A percentile compares a stretch with the other conserved stretches of the same genome.
phyloP scores from a whole-genome alignment of 2,329 filamentous ascomycete species.

The Dactylellina sp. region DNA sequence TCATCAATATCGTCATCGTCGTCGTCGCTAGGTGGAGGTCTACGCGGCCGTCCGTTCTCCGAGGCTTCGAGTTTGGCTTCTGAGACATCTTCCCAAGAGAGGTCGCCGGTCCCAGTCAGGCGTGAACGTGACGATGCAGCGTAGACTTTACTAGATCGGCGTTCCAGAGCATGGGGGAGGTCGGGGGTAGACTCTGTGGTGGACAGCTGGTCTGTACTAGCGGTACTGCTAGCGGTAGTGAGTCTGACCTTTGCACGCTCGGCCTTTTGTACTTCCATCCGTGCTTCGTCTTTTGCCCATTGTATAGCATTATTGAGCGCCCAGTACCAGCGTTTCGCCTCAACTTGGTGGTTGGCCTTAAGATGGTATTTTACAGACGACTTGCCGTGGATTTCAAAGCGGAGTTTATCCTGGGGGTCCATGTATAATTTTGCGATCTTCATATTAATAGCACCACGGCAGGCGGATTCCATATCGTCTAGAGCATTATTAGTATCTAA shows the following conservation, averaged over 20 bases:
- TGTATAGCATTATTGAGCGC: slow-evolving; percentile 98
- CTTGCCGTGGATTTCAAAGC: slow-evolving; percentile 97
- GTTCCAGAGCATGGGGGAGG: slow-evolving; percentile 66
- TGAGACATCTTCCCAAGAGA: slow-evolving; percentile 53
- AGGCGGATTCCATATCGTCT: slow-evolving; percentile 95
- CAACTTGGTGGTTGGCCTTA: slow-evolving; percentile 97
- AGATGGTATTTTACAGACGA: slow-evolving; percentile 98
- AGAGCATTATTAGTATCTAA: slow-evolving; percentile 21
- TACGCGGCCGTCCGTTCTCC: slow-evolving; percentile 48
- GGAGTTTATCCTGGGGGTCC: slow-evolving; percentile 96
- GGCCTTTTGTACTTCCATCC: slow-evolving; percentile 77
- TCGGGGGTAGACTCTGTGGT: slow-evolving; percentile 64
- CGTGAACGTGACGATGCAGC: slow-evolving; percentile 36
- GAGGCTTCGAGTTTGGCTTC: slow-evolving; percentile 47
- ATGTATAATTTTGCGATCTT: slow-evolving; percentile 93
- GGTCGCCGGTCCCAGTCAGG: slow-evolving; percentile 55
- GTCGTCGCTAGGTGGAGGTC: slow-evolving; percentile 22
- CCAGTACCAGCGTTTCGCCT: slow-evolving; percentile 99
- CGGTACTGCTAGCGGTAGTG: slow-evolving; percentile 70
- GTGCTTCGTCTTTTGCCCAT: slow-evolving; percentile 96
- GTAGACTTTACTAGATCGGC: slow-evolving; percentile 58
- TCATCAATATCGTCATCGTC: slow-evolving; percentile 66
- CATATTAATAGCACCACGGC: slow-evolving; percentile 98
- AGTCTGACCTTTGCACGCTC: slow-evolving; percentile 73
- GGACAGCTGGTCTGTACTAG: slow-evolving; percentile 45